Base-by-base conservation (phyloP, 2,329 filamentous ascomycete species). In the Pseudogymnoascus sp. region DNA sequence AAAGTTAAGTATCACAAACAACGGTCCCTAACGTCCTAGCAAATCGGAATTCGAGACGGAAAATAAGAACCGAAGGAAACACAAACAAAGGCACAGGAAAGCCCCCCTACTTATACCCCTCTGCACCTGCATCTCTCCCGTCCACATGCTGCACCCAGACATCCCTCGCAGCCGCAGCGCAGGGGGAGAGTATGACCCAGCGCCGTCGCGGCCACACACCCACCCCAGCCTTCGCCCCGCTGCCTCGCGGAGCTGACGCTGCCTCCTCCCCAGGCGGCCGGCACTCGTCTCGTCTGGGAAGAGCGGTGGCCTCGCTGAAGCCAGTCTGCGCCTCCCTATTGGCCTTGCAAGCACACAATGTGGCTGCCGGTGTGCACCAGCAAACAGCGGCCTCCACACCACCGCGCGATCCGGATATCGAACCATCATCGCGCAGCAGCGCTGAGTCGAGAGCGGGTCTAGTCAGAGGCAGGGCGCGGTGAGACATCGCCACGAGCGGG, bases 401-500 rank as follows among this genome's bases (percentile, higher is more conserved):
- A 50, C 43, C 43, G 43, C 43, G 43, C 43, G 43, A 50, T n/a
- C 43, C 43, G 43, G 43, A n/a, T 31, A 53, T 31, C 43, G 12
- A n/a, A 6, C 24, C 43, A 53, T 53, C 43, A 53, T 53, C 24
- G 43, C 24, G 24, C 43, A 53, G 43, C 43, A 31, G 14, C 43
- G 43, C 43, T 53, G 43, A 16, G 43, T n/a, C n/a, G n/a, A 14
- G 43, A 16, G 14, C 14, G 6, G 24, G 8, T 10, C 24, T 31
- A 53, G 43, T 6, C n/a, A n/a, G 43, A 53, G 43, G 24, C 24
- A 31, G 43, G 43, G 43, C 12, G 12, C 3, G 43, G 14, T 31
- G 43, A 53, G 43, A 53, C 43, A 53, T 28, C 14, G 43, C 43
- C 43, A 53, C 43, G 43, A n/a, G 43, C 35, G 56, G 56, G 31